Percentiles rank a stretch among this genome's conserved stretches.
Conservation (phyloP, 208 protist species). For the Trypanosoma cruzi region DNA sequence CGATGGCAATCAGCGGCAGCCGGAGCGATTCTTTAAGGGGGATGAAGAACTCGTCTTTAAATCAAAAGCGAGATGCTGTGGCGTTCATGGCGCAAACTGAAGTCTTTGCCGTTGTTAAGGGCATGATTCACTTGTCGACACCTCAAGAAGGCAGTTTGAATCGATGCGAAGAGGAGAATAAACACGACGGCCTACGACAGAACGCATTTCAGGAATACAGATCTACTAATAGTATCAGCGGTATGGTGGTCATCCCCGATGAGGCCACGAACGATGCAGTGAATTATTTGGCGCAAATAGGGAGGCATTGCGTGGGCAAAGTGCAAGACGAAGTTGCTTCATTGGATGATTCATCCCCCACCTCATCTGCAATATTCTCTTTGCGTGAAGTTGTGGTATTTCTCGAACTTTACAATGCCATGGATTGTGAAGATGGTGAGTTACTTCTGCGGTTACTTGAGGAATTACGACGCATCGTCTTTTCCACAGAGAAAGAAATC, state of each 20-base stretch:
- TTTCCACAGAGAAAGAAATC: neutral
- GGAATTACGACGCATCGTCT: conserved; percentile 51
- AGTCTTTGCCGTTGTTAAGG: conserved; percentile 16
- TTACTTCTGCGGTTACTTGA: conserved; percentile 59
- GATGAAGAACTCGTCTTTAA: neutral
- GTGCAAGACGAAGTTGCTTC: neutral
- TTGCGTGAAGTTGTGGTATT: conserved; percentile 52
- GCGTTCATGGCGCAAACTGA: conserved; percentile 14
- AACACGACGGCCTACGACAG: neutral
- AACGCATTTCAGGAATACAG: neutral
- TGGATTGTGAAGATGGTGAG: conserved; percentile 60
- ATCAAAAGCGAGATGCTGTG: neutral
- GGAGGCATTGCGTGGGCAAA: neutral
- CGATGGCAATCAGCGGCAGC: neutral
- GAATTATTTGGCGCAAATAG: conserved; percentile 16
- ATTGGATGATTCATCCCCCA: neutral
- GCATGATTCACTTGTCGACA: conserved; percentile 5
- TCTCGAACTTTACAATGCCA: conserved; percentile 54
- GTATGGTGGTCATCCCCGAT: conserved; percentile 21
- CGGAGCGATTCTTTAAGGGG: neutral
- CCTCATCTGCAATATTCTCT: conserved; percentile 14
- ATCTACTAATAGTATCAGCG: neutral
- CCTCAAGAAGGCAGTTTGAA: neutral
- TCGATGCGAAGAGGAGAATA: conserved; percentile 1
- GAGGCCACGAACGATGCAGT: neutral